Evolutionary conservation across 768 basidiomycete species (phyloP), one percentile per base, ranked within the genome.

Genomic region (Rhizopogon salebrosus): DNA sequence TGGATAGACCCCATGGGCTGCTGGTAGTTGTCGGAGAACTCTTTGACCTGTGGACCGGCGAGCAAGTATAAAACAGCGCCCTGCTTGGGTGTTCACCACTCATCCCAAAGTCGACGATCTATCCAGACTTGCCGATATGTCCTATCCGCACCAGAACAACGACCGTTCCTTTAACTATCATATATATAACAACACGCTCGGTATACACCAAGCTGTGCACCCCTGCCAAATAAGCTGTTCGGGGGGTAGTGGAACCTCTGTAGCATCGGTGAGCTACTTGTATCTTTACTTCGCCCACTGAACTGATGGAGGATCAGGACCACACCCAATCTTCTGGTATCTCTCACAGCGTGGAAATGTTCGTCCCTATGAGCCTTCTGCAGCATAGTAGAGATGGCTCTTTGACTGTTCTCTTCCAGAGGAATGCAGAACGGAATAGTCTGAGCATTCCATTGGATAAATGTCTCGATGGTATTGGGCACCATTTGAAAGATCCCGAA

Each of bases 361-460:
- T 39, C 22, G 49, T 50, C 20, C 49, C 49, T 16, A 50, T 50
- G 49, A 20, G 26, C 23, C 18, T 39, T 29, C 23, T 27, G n/a
- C 36, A 26, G 23, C 22, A 26, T 26, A 50, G 26, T 10, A 41
- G 24, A 50, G 24, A 50, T n/a, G 49, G 41, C n/a, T 50, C 34
- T 11, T 49, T 38, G 22, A 46, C 29, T 34, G 31, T 46, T 22
- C 31, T 46, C 20, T 46, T 46, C 14, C 45, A 46, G 20, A 20
- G 9, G 8, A 20, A 48, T 26, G 16, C 41, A 18, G 23, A 41
- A 20, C 26, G 20, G 20, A 50, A 46, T 10, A 52, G 31, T 24
- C 48, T 49, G 31, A 51, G 43, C 11, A 20, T 34, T 51, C 27
- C 43, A 20, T 52, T 48, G 23, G 42, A 52, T 10, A 18, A 52